A percentile compares a stretch with the other conserved stretches of the same genome.
Conservation (phyloP, 1,284 basidiomycete species). For the Melampsora americana region DNA sequence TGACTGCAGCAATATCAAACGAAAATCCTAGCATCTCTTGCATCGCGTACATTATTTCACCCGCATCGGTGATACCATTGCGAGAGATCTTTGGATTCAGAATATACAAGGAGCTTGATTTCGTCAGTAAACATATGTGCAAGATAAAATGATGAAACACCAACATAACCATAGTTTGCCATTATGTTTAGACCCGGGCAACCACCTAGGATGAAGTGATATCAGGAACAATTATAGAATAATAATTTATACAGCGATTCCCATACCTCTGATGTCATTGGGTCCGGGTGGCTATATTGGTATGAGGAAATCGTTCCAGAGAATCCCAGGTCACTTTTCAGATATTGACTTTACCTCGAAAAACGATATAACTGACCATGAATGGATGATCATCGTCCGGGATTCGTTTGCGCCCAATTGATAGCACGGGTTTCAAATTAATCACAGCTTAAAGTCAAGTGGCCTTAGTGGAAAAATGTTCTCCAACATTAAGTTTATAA, state of each 20-base stretch:
- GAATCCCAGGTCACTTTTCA: no score
- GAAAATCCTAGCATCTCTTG: slow-evolving; percentile 7
- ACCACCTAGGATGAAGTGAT: background rate
- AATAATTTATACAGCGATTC: background rate
- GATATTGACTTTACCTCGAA: no score
- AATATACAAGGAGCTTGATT: no score
- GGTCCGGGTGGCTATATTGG: background rate
- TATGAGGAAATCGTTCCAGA: no score
- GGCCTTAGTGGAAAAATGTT: no score
- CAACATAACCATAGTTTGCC: background rate
- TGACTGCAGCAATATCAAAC: background rate
- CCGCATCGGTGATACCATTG: background rate
- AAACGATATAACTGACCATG: background rate
- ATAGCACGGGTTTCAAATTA: background rate
- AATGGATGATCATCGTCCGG: slow-evolving; percentile 39
- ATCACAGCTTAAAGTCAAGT: background rate
- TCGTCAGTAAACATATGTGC: no score
- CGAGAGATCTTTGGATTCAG: background rate
- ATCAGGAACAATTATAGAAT: background rate
- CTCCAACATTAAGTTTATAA: no score
- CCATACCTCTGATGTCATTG: background rate
- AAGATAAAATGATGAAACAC: no score
- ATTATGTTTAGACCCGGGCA: slow-evolving; percentile 4
- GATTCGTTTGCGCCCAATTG: slow-evolving; percentile 27
- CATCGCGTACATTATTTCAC: slow-evolving; percentile 3